Base-by-base conservation (phyloP, 257 asterid genomes). In the Leonotis leonurus region DNA sequence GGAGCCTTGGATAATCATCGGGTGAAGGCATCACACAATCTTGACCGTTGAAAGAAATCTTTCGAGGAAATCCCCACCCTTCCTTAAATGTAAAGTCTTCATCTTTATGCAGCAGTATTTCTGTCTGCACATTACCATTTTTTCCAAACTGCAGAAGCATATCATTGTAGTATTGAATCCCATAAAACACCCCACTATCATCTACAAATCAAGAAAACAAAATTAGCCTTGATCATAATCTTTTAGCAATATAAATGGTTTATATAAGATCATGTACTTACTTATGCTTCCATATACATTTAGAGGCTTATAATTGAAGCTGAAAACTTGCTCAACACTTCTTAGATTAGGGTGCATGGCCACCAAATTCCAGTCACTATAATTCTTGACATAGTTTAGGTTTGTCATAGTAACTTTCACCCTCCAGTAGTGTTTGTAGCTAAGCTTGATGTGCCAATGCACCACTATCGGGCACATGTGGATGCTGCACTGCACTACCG, bases 41-140 rank as follows among this genome's bases (percentile, higher is more conserved):
- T 1, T 80, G 77, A 2, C 96, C 96, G 59, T 85, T 85, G 70
- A 88, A 88, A 2, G 78, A 77, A 10, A 88, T 68, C 80, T 76
- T 85, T 61, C 87, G 70, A 0, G 96, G 96, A 75, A 88, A 88
- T 27, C 74, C 86, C 96, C 96, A 88, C 32, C 96, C 96, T 56
- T 75, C 80, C 24, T 64, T 75, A 55, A 86, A 88, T 3, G 83
- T 81, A 65, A 86, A 88, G 9, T 70, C 85, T 1, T 58, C 45
- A 29, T 78, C 88, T 77, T 85, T 85, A 26, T 65, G 67, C 63
- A 88, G 46, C 30, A 88, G 61, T 68, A 88, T 69, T 68, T 88
- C 96, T 26, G 95, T 70, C 72, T 88, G 96, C 13, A 86, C 95
- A 72, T 83, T 80, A 26, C 97, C 97, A 45, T 43, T 71, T 35